Conservation (phyloP, 2,329 filamentous ascomycete species). For the Paramyrothecium roridum region DNA sequence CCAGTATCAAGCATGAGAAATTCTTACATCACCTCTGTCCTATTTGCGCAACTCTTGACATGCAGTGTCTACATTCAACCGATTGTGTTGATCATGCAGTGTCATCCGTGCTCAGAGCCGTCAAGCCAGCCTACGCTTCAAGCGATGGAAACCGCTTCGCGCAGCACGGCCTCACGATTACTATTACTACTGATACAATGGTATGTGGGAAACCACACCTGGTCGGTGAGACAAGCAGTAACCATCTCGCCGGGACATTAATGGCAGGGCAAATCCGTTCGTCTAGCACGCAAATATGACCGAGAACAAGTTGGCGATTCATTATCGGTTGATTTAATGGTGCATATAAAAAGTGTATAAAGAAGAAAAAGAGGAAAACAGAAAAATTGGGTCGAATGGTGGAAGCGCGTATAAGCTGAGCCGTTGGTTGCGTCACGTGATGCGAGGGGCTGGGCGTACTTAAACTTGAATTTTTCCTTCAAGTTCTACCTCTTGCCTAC, state of each 20-base stretch:
- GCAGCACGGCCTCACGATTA: too few relatives aligned
- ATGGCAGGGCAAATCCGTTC: slow-evolving; percentile 28
- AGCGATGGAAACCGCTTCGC: too few relatives aligned
- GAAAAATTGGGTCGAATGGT: slow-evolving; percentile 7
- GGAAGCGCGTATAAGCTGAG: neutral
- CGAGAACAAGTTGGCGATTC: slow-evolving; percentile 48
- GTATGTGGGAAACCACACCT: slow-evolving; percentile 27
- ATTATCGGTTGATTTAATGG: slow-evolving; percentile 59
- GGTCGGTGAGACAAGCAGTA: slow-evolving; percentile 17
- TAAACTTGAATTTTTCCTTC: neutral
- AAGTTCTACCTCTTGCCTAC: neutral
- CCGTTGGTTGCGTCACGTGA: slow-evolving; percentile 20
- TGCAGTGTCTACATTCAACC: too few relatives aligned
- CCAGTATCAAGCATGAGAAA: too few relatives aligned
- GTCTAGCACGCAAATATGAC: slow-evolving; percentile 62
- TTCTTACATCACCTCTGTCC: too few relatives aligned
- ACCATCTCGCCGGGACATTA: slow-evolving; percentile 12
- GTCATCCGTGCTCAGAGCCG: too few relatives aligned
- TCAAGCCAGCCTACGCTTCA: too few relatives aligned
- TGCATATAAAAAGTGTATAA: slow-evolving; percentile 46
- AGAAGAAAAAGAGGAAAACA: slow-evolving; percentile 21
- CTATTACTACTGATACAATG: neutral
- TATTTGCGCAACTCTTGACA: too few relatives aligned
- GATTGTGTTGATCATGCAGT: too few relatives aligned
- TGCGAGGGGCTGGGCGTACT: neutral